phyloP scores from a whole-genome alignment of 495 filamentous ascomycete species.

The Penicillium bialowiezense region DNA sequence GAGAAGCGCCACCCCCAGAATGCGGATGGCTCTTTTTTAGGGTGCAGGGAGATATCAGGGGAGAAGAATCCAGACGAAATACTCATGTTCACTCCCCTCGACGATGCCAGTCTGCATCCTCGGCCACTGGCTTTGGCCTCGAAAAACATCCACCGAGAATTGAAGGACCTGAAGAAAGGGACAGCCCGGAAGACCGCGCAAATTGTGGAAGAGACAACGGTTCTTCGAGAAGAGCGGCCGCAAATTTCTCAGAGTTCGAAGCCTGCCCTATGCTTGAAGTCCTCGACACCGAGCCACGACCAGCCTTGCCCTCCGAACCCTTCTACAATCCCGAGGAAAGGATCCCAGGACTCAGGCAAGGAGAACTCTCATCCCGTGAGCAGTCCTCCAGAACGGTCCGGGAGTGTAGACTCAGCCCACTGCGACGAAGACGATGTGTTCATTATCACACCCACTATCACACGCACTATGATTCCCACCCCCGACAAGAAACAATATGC shows the following conservation, averaged over 20 bases:
- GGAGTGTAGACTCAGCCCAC: conserved; percentile 14
- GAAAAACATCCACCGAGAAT: conserved; percentile 27
- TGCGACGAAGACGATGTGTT: conserved; percentile 40
- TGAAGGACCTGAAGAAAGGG: conserved; percentile 12
- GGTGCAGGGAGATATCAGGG: conserved; percentile 41
- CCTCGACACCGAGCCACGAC: conserved; percentile 33
- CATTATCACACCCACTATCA: conserved; percentile 52
- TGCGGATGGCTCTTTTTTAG: conserved; percentile 46
- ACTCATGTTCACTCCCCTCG: conserved; percentile 32
- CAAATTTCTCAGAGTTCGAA: conserved; percentile 43
- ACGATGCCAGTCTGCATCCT: conserved; percentile 27
- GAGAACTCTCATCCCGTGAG: conserved; percentile 22
- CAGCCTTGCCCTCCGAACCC: conserved; percentile 20
- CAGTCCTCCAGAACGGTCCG: conserved; percentile 10
- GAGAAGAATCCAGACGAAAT: conserved; percentile 44
- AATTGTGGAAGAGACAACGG: conserved; percentile 18
- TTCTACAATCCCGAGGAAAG: conserved; percentile 12
- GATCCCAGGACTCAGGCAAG: conserved; percentile 22
- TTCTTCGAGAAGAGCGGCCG: conserved; percentile 31
- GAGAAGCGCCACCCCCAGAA: conserved; percentile 20
- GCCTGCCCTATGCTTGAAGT: conserved; percentile 42
- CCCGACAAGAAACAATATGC: conserved; percentile 15
- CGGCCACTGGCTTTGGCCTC: conserved; percentile 20
- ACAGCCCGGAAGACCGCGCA: conserved; percentile 7
- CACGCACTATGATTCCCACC: conserved; percentile 34